Percentiles rank a stretch among this genome's conserved stretches.
Conservation (phyloP, 306 rosid genomes). For the Gleditsia sinensis region DNA sequence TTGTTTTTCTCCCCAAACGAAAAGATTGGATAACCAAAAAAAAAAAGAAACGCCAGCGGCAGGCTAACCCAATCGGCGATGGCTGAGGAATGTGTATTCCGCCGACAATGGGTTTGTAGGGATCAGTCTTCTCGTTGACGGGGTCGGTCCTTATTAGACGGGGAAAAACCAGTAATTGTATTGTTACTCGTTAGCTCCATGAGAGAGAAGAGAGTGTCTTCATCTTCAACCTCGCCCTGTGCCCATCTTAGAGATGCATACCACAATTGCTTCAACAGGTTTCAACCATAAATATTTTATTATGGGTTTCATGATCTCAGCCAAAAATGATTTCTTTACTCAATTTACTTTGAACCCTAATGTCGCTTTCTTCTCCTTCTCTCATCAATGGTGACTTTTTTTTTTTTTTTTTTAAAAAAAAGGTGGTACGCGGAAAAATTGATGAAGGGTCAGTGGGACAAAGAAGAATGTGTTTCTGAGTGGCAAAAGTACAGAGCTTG, state of each 20-base stretch:
- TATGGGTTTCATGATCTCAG: background rate
- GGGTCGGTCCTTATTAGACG: background rate
- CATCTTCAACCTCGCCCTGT: slow-evolving; percentile 70
- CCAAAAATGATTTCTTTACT: background rate
- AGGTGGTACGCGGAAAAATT: slow-evolving; percentile 85
- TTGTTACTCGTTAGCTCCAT: slow-evolving; percentile 4
- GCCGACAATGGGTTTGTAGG: background rate
- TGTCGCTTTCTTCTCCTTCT: background rate
- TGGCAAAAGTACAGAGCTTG: slow-evolving; percentile 89
- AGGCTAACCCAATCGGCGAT: too few species aligned
- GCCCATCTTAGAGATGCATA: slow-evolving; percentile 74
- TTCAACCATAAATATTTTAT: background rate
- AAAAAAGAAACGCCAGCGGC: too few species aligned
- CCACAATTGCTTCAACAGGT: slow-evolving; percentile 92
- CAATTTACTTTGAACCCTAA: slow-evolving; percentile 33
- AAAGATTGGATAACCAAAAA: too few species aligned
- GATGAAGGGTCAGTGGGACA: slow-evolving; percentile 73
- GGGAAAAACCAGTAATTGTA: background rate
- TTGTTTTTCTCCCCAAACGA: too few species aligned
- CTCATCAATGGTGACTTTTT: background rate
- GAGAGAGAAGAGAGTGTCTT: slow-evolving; percentile 50
- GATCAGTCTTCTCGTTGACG: background rate
- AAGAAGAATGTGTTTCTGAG: slow-evolving; percentile 70
- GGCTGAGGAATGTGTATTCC: background rate
- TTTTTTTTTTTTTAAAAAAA: too few species aligned